A percentile compares a stretch with the other conserved stretches of the same genome.
Evolutionary conservation across 306 rosid genomes (phyloP).

Genomic region (Cicer chorassanicum): DNA sequence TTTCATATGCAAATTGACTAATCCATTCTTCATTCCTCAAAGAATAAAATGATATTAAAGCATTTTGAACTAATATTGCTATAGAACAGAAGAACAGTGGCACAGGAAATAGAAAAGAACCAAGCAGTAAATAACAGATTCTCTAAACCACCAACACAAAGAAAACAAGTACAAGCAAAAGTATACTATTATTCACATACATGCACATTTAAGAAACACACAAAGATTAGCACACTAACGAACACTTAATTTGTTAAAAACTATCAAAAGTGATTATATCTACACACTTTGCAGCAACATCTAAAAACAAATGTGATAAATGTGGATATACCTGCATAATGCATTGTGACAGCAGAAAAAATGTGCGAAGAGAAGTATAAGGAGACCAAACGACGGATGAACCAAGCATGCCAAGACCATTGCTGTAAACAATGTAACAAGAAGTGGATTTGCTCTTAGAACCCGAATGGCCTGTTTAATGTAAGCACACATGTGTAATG

Average conservation of each 20-base stretch:
- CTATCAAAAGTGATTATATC: conserved; percentile 5
- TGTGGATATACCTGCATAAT: conserved; percentile 73
- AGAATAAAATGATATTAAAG: background rate
- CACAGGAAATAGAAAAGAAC: conserved; percentile 10
- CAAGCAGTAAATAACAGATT: background rate
- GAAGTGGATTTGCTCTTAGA: conserved; percentile 66
- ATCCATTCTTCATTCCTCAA: background rate
- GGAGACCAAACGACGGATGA: conserved; percentile 85
- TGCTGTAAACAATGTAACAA: conserved; percentile 71
- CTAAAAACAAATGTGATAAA: conserved; percentile 36
- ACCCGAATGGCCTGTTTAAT: conserved; percentile 69
- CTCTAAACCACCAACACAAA: background rate
- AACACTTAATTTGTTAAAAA: background rate
- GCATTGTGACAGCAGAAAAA: conserved; percentile 87
- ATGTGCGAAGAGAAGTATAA: conserved; percentile 67
- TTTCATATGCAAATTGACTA: background rate
- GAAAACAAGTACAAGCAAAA: background rate
- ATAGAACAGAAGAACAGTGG: conserved; percentile 3
- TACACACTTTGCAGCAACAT: background rate
- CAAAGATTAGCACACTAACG: background rate
- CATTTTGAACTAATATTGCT: conserved; percentile 2
- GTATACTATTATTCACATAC: background rate
- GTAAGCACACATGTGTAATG: conserved; percentile 42
- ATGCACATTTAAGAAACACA: conserved; percentile 1
- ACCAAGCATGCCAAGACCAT: conserved; percentile 73